Evolutionary conservation across 805 yeast genomes (phyloP).

Genomic region (Candida caryicola): DNA sequence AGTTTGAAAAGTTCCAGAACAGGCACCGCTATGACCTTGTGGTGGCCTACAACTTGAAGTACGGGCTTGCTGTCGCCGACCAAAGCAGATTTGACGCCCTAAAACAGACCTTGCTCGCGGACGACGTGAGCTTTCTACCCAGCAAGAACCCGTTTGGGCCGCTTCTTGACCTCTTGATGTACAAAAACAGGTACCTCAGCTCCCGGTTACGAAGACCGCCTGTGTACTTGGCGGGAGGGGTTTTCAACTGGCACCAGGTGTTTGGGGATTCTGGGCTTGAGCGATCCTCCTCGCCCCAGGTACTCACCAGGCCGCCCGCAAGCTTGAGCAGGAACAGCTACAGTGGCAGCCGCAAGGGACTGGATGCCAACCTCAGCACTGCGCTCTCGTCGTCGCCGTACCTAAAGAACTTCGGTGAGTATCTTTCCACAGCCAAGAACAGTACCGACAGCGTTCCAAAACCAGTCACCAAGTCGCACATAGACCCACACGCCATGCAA

Average conservation of each 20-base stretch:
- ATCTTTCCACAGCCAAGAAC: slow-evolving; percentile 26
- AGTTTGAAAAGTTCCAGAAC: slow-evolving; percentile 49
- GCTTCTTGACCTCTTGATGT: slow-evolving; percentile 39
- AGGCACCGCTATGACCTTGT: slow-evolving; percentile 60
- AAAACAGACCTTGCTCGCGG: slow-evolving; percentile 32
- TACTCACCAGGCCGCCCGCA: slow-evolving; percentile 19
- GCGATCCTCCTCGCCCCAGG: slow-evolving; percentile 11
- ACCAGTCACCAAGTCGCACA: slow-evolving; percentile 7
- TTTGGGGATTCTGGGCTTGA: slow-evolving; percentile 27
- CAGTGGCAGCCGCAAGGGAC: background rate
- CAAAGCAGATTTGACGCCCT: slow-evolving; percentile 33
- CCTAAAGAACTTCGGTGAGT: slow-evolving; percentile 27
- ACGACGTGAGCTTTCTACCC: slow-evolving; percentile 39
- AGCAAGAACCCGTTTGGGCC: slow-evolving; percentile 54
- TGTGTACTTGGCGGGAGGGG: slow-evolving; percentile 36
- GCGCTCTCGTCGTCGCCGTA: slow-evolving; percentile 19
- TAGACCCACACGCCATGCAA: background rate
- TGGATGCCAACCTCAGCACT: slow-evolving; percentile 1
- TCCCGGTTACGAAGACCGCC: slow-evolving; percentile 33
- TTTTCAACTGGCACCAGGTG: slow-evolving; percentile 28
- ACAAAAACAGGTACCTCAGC: slow-evolving; percentile 31
- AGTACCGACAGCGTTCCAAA: slow-evolving; percentile 14
- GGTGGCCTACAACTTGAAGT: slow-evolving; percentile 58
- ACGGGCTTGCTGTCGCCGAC: slow-evolving; percentile 22
- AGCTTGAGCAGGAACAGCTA: slow-evolving; percentile 15